Percentiles rank a stretch among this genome's conserved stretches.
Evolutionary conservation across 306 rosid species (phyloP).

Genomic region (Vigna reflexopilosa): DNA sequence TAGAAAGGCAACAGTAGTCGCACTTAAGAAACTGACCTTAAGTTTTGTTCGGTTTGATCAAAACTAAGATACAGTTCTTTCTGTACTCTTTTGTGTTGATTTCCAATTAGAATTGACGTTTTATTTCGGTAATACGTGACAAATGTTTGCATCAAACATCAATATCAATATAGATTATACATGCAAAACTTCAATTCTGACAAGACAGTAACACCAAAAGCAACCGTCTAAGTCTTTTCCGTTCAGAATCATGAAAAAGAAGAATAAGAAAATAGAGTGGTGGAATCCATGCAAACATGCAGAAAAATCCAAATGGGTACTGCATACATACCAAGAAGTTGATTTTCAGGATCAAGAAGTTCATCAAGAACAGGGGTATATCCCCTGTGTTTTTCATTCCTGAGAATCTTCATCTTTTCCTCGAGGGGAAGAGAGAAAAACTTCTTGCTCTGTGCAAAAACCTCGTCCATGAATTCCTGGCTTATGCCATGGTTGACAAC

Average conservation of each 20-base stretch:
- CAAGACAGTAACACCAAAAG: neutral
- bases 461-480: slow-evolving; percentile 73
- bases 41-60: neutral
- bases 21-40: neutral
- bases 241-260: neutral
- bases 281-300: slow-evolving; percentile 33
- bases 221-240: neutral
- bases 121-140: neutral
- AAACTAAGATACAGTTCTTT: neutral
- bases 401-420: slow-evolving; percentile 79
- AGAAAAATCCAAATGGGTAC: neutral
- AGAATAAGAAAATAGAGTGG: neutral
- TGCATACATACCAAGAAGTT: slow-evolving; percentile 63
- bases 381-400: slow-evolving; percentile 85
- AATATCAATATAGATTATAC: neutral
- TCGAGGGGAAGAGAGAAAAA: slow-evolving; percentile 62
- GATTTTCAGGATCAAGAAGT: slow-evolving; percentile 73
- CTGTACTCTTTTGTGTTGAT: neutral
- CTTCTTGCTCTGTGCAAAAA: slow-evolving; percentile 71
- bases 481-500: slow-evolving; percentile 83
- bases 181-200: neutral
- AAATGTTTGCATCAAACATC: no score
- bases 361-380: slow-evolving; percentile 92
- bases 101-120: neutral
- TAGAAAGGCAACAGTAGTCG: neutral